These are phyloP conservation scores for Termitomyces bulborhizus DNA, from an alignment of 768 basidiomycete genomes.

Conservation along the genomic window DNA sequence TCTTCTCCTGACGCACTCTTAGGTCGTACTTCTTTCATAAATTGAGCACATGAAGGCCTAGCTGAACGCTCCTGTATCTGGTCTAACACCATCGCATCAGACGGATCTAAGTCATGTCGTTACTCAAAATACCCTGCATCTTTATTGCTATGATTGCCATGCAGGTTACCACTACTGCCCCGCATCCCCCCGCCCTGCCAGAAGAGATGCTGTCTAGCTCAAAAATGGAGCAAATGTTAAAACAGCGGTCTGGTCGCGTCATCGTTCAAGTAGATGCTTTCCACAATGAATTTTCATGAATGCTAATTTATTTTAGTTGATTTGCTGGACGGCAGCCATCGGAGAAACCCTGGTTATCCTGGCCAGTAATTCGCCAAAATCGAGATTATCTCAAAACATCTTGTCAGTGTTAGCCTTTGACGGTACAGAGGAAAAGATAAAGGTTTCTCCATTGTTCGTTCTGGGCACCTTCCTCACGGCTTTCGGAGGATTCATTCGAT, in stretches of 20 bases:
- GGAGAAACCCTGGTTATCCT: slow-evolving; percentile 32
- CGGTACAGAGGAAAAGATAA: slow-evolving; percentile 20
- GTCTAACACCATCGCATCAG: not conserved
- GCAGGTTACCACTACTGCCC: slow-evolving; percentile 41
- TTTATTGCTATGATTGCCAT: slow-evolving; percentile 36
- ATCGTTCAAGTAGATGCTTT: slow-evolving; percentile 28
- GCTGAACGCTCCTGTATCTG: not conserved
- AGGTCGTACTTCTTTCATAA: not conserved
- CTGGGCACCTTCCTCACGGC: slow-evolving; percentile 31
- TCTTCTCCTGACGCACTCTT: not conserved
- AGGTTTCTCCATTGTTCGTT: slow-evolving; percentile 25
- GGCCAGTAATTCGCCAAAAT: slow-evolving; percentile 20
- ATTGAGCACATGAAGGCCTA: not conserved
- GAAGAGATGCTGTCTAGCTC: slow-evolving; percentile 29
- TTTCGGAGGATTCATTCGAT: slow-evolving; percentile 35
- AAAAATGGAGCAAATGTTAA: slow-evolving; percentile 29
- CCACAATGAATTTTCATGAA: not conserved
- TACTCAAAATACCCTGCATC: slow-evolving; percentile 37
- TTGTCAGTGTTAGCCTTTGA: slow-evolving; percentile 22
- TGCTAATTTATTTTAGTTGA: slow-evolving; percentile 18
- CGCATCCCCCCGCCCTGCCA: slow-evolving; percentile 29
- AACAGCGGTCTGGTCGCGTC: slow-evolving; percentile 25
- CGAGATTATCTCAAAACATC: slow-evolving; percentile 16
- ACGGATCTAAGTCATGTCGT: slow-evolving; percentile 11
- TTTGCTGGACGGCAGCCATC: slow-evolving; percentile 31